A percentile compares a stretch with the other conserved stretches of the same genome.
Conservation (phyloP, 768 basidiomycete genomes). For the Lentinus brumalis region DNA sequence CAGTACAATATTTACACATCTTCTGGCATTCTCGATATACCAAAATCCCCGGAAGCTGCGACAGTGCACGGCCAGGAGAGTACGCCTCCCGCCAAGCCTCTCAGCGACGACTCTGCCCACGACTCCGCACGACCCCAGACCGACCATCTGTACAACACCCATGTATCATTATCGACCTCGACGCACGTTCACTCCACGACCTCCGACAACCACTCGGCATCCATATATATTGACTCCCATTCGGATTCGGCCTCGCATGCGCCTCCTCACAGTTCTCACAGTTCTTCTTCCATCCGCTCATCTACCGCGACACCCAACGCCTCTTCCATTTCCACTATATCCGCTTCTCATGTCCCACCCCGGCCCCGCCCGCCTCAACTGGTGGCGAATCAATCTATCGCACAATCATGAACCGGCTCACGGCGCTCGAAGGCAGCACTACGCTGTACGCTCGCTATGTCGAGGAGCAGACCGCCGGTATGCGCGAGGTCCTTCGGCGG, state of each 20-base stretch:
- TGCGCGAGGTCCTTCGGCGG: conserved; percentile 72
- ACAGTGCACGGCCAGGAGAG: background rate
- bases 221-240: conserved; percentile 9
- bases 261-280: conserved; percentile 11
- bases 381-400: conserved; percentile 94
- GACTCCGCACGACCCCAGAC: conserved; percentile 18
- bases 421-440: conserved; percentile 83
- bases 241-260: conserved; percentile 1
- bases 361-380: conserved; percentile 26
- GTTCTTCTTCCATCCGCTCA: conserved; percentile 19
- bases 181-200: conserved; percentile 8
- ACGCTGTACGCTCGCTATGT: conserved; percentile 84
- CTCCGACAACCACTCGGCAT: conserved; percentile 12
- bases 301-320: conserved; percentile 8
- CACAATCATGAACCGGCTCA: conserved; percentile 92
- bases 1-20: background rate
- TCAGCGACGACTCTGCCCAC: conserved; percentile 3
- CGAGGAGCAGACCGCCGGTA: conserved; percentile 80
- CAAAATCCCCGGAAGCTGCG: background rate
- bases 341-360: conserved; percentile 22
- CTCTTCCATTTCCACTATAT: conserved; percentile 7
- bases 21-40: background rate
- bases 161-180: conserved; percentile 9
- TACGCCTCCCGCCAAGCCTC: background rate
- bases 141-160: conserved; percentile 25